These are phyloP conservation scores for Dichotomocladium elegans DNA, from an alignment of 371 early-diverging fungal genomes.

Conservation along the genomic window DNA sequence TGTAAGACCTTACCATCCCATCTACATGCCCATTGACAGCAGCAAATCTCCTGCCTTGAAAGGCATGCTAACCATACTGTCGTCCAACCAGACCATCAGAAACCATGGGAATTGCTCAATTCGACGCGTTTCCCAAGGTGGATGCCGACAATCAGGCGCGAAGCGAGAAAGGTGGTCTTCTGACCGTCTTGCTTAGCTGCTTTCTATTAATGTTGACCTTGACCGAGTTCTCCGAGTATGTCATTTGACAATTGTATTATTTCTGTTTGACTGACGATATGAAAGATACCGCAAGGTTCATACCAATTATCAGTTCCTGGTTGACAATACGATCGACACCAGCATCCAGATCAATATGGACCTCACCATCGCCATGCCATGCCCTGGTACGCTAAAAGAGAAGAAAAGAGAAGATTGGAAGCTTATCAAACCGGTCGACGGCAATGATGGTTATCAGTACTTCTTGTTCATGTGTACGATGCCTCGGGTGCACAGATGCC, in stretches of 20 bases:
- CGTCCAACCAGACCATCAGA: too few relatives aligned
- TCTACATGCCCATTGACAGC: neutral
- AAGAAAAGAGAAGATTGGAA: neutral
- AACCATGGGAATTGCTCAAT: conserved; percentile 24
- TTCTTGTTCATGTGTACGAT: conserved; percentile 46
- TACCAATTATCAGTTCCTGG: conserved; percentile 74
- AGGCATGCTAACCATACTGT: too few relatives aligned
- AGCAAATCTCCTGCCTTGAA: neutral
- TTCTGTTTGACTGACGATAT: neutral
- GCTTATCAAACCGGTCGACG: neutral
- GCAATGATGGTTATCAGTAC: conserved; percentile 9
- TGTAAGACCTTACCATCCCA: neutral
- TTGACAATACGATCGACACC: conserved; percentile 66
- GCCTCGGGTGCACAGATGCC: conserved; percentile 40
- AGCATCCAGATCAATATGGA: conserved; percentile 84
- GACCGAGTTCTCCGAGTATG: conserved; percentile 68
- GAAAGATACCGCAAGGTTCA: conserved; percentile 46
- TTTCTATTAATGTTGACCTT: conserved; percentile 61
- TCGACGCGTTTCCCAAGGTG: conserved; percentile 90
- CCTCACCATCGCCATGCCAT: conserved; percentile 86
- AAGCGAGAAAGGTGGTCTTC: conserved; percentile 76
- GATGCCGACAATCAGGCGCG: conserved; percentile 73
- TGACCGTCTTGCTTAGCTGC: conserved; percentile 68
- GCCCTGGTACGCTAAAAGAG: conserved; percentile 53
- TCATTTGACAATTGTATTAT: conserved; percentile 1